Base-by-base conservation (phyloP, 2,329 filamentous ascomycete species). In the Trichoderma koningii region DNA sequence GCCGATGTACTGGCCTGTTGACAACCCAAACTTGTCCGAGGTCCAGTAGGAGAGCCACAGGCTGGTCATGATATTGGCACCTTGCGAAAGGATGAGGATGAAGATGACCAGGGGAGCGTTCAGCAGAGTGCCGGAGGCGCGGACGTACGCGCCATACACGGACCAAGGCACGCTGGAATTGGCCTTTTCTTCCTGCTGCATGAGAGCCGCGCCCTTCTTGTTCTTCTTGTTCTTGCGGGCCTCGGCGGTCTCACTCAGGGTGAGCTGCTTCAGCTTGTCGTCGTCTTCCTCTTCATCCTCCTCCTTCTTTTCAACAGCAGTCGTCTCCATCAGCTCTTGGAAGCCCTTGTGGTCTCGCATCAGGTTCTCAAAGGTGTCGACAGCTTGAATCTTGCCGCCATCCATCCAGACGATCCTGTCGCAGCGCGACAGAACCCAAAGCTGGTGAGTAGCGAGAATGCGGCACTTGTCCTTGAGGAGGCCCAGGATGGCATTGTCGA, bases 11-110 rank as follows among this genome's bases (percentile, higher is more conserved):
- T 83, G 78, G 1, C 89, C 91, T 14, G 81, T 85, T 0, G 84
- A 81, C 66, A 89, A 85, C 7, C 82, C 80, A 69, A 89, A 97
- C 73, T 90, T 89, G 75, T 92, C 78, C 0, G 90, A 91, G 0
- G 92, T 96, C 94, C 94, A 98, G 79, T 88, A 98, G 0, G 93
- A 95, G 1, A 98, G 85, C 94, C 94, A 98, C 63, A 98, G 78
- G 72, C 90, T 93, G 14, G 93, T 97, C 69, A 87, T 83, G 68
- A 98, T 94, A 73, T 96, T 97, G 67, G 90, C 85, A 9, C 89
- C 92, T 73, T 97, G 93, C 0, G 91, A 88, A 12, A 93, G 73
- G 6, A 91, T 75, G 12, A 96, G 82, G 3, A 92, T 76, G 26
- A 87, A 65, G 5, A 85, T 44, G 4, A 92, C 75, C 5, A 94